These are phyloP conservation scores for Lignosus rhinocerotis DNA, from an alignment of 1,284 basidiomycete species.

Conservation along the genomic window DNA sequence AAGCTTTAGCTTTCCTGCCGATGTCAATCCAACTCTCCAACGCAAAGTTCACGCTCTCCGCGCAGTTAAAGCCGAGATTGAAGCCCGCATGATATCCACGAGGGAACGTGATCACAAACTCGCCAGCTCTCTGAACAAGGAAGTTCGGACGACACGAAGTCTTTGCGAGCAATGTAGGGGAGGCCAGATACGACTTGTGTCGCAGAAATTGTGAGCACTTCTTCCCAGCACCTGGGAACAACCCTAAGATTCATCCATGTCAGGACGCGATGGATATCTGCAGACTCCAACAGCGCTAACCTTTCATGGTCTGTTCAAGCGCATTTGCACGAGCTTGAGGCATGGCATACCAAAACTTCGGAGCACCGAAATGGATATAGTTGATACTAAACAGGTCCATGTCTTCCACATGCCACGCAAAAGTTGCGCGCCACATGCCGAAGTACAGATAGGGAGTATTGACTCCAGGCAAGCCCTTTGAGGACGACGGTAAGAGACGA, in stretches of 20 bases:
- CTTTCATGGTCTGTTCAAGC: conserved; percentile 81
- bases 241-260: conserved; percentile 47
- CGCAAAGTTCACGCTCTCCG: conserved; percentile 98
- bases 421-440: conserved; percentile 98
- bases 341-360: conserved; percentile 96
- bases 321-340: conserved; percentile 82
- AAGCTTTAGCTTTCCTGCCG: conserved; percentile 80
- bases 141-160: conserved; percentile 85
- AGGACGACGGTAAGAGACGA: conserved; percentile 69
- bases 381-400: conserved; percentile 99
- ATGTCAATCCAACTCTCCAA: conserved; percentile 93
- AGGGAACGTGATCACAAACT: conserved; percentile 97
- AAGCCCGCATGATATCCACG: conserved; percentile 96
- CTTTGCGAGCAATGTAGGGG: conserved; percentile 80
- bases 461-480: conserved; percentile 86
- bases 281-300: conserved; percentile 41
- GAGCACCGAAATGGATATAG: conserved; percentile 98
- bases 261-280: background rate
- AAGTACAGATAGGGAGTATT: conserved; percentile 98
- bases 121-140: conserved; percentile 87
- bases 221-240: conserved; percentile 84
- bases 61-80: conserved; percentile 97
- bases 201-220: conserved; percentile 92
- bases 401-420: conserved; percentile 99
- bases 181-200: conserved; percentile 96